Evolutionary conservation across 495 filamentous ascomycete genomes (phyloP).

Genomic region (Penicillium soppii): DNA sequence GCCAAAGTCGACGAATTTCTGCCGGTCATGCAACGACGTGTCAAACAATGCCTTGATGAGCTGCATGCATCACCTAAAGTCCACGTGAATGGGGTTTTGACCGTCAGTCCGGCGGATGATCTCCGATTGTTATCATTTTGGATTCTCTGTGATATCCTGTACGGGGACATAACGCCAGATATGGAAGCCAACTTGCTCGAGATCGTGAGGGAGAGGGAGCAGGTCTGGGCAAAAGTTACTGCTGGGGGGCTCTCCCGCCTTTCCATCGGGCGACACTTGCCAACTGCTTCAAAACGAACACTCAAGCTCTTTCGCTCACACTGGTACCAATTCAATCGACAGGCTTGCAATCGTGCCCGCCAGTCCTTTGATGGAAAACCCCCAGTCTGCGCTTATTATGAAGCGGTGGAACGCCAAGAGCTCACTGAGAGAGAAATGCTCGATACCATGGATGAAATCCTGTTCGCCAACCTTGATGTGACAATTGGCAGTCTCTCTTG

Average conservation of each 20-base stretch:
- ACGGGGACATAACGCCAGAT: slow-evolving; percentile 21
- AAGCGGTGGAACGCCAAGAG: slow-evolving; percentile 7
- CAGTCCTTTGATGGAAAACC: not conserved
- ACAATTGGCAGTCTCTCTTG: slow-evolving; percentile 38
- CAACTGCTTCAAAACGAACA: slow-evolving; percentile 13
- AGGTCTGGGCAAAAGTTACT: slow-evolving; percentile 24
- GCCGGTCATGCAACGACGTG: slow-evolving; percentile 9
- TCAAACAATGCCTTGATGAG: not conserved
- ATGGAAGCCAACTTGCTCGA: slow-evolving; percentile 12
- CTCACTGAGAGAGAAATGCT: slow-evolving; percentile 26
- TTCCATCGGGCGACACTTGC: slow-evolving; percentile 12
- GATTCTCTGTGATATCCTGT: slow-evolving; percentile 33
- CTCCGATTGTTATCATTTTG: slow-evolving; percentile 35
- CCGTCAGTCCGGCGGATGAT: slow-evolving; percentile 30
- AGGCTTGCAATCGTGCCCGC: slow-evolving; percentile 3
- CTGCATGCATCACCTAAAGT: not conserved
- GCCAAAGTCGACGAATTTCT: not conserved
- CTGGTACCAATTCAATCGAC: slow-evolving; percentile 22
- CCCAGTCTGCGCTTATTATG: slow-evolving; percentile 22
- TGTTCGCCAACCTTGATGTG: slow-evolving; percentile 49
- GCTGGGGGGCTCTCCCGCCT: slow-evolving; percentile 29
- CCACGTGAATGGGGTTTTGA: not conserved
- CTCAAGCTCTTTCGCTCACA: slow-evolving; percentile 19
- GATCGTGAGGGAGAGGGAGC: slow-evolving; percentile 24
- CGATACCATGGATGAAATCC: slow-evolving; percentile 44